Conservation (phyloP, 2,329 filamentous ascomycete species). For the Penicillium sp. region DNA sequence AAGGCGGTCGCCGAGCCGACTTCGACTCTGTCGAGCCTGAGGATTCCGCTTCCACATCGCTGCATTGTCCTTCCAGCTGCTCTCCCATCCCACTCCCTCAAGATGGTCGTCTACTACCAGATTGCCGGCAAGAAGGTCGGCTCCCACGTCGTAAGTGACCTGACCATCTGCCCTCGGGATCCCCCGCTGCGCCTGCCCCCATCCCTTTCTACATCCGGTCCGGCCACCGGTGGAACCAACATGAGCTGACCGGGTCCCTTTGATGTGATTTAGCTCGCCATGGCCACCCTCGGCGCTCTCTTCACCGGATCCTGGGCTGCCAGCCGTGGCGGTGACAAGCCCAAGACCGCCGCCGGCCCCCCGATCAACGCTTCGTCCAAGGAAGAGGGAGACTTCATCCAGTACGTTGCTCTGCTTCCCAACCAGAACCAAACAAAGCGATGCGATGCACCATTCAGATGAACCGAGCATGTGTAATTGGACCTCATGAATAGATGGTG, state of each 20-base stretch:
- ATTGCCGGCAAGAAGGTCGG: constrained; percentile 53
- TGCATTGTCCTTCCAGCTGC: constrained; percentile 24
- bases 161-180: constrained; percentile 19
- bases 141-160: constrained; percentile 50
- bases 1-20: constrained; percentile 22
- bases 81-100: constrained; percentile 30
- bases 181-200: constrained; percentile 7
- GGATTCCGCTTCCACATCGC: constrained; percentile 30
- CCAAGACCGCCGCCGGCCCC: constrained; percentile 44
- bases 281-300: constrained; percentile 53
- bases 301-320: constrained; percentile 49
- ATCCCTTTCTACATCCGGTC: constrained; percentile 23
- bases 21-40: constrained; percentile 29
- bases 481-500: not conserved
- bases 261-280: constrained; percentile 53
- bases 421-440: too few relatives aligned
- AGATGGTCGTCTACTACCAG: constrained; percentile 53
- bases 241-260: constrained; percentile 16
- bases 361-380: constrained; percentile 64
- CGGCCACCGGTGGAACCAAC: constrained; percentile 15
- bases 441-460: too few relatives aligned
- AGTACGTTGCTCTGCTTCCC: constrained; percentile 56
- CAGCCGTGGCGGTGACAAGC: constrained; percentile 43
- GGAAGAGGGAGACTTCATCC: constrained; percentile 67
- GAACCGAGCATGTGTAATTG: too few relatives aligned